These are phyloP conservation scores for Pelargonium citronellum DNA, from an alignment of 441 rosid species.

Conservation along the genomic window DNA sequence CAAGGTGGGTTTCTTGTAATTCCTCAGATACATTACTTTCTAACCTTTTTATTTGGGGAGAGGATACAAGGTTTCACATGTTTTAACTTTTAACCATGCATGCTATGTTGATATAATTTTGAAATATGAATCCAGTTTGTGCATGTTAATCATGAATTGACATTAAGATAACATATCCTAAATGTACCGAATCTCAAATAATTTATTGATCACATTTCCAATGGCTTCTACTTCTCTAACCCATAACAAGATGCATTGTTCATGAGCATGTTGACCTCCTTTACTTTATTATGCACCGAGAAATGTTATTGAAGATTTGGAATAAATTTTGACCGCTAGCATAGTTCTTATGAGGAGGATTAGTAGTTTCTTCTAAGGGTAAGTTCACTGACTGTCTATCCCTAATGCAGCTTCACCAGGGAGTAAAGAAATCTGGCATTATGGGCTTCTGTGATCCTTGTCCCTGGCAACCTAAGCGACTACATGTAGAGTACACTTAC, in stretches of 20 bases:
- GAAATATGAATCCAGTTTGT: neutral
- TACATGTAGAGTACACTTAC: constrained; percentile 60
- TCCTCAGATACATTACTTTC: neutral
- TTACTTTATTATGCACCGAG: neutral
- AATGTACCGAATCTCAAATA: neutral
- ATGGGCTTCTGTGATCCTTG: constrained; percentile 99
- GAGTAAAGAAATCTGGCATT: constrained; percentile 88
- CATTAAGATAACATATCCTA: neutral
- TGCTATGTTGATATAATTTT: neutral
- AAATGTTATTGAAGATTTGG: neutral
- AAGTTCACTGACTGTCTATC: neutral
- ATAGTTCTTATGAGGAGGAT: neutral
- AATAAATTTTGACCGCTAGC: too few relatives aligned
- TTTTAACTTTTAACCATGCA: constrained; percentile 1
- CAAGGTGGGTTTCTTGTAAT: constrained; percentile 43
- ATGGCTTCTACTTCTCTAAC: neutral
- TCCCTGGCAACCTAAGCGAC: constrained; percentile 72
- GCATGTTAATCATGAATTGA: neutral
- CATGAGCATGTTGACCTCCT: too few relatives aligned
- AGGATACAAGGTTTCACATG: neutral
- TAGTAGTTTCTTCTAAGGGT: neutral
- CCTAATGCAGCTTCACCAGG: constrained; percentile 67
- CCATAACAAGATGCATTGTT: neutral
- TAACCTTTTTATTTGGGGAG: neutral
- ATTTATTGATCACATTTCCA: neutral